phyloP scores from a whole-genome alignment of 768 basidiomycete genomes.

The Suillus decipiens region DNA sequence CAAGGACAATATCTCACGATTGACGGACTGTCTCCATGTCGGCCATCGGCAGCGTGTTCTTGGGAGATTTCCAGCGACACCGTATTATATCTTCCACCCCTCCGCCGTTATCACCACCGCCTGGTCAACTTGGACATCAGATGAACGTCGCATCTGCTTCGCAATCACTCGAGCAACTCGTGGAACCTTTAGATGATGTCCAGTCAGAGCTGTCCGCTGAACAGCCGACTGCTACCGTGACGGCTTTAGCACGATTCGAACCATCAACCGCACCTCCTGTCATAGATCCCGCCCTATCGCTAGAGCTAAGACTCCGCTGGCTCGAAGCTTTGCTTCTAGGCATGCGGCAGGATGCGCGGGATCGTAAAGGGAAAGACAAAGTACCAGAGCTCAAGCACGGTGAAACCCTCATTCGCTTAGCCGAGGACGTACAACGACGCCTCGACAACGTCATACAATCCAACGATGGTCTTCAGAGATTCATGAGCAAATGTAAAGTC shows the following conservation, averaged over 20 bases:
- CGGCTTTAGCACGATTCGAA: conserved; percentile 6
- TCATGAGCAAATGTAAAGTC: conserved; percentile 71
- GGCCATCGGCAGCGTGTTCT: conserved; percentile 74
- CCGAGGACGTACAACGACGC: conserved; percentile 59
- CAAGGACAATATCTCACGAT: conserved; percentile 4
- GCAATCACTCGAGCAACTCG: conserved; percentile 3
- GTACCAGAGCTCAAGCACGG: conserved; percentile 45
- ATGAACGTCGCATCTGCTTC: conserved; percentile 19
- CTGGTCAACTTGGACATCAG: conserved; percentile 18
- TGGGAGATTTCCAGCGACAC: conserved; percentile 73
- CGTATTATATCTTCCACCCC: conserved; percentile 63
- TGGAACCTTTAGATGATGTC: conserved; percentile 18
- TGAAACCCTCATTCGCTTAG: conserved; percentile 58
- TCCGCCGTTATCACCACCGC: conserved; percentile 46
- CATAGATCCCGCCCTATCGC: conserved; percentile 67
- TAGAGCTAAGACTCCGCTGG: conserved; percentile 78
- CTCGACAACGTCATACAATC: conserved; percentile 59
- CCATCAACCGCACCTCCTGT: conserved; percentile 16
- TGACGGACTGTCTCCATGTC: conserved; percentile 39
- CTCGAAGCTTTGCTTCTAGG: conserved; percentile 77
- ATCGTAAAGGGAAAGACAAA: conserved; percentile 40
- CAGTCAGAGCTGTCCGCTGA: conserved; percentile 22
- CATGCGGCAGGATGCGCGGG: conserved; percentile 49
- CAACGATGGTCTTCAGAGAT: conserved; percentile 72
- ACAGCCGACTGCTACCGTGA: not conserved